phyloP scores from a whole-genome alignment of 139 green algal species.

The Nannochloris sp. region DNA sequence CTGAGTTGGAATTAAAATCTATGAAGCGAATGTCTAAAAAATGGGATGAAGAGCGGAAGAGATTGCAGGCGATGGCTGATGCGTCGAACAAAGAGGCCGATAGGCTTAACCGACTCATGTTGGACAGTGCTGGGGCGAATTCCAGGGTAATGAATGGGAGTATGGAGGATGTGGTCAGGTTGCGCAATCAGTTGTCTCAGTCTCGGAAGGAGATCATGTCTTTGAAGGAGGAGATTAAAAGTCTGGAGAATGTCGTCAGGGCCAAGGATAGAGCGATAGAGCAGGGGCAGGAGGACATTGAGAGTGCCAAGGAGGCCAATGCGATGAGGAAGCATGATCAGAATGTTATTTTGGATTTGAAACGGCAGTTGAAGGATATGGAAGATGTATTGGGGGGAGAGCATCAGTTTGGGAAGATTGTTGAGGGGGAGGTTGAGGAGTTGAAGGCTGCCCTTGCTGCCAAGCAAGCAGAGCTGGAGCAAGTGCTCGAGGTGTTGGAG shows the following conservation, averaged over 20 bases:
- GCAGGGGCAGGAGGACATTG: slow-evolving; percentile 3
- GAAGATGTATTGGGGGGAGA: slow-evolving; percentile 7
- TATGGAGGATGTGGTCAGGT: slow-evolving; percentile 3
- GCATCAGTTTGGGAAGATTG: slow-evolving; percentile 8
- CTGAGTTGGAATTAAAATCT: background rate
- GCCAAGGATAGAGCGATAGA: slow-evolving; percentile 32
- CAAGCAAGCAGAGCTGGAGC: slow-evolving; percentile 5
- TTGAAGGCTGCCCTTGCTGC: slow-evolving; percentile 5
- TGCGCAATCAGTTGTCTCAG: slow-evolving; percentile 2
- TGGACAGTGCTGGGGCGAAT: background rate
- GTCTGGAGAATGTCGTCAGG: slow-evolving; percentile 3
- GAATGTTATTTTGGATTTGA: slow-evolving; percentile 29
- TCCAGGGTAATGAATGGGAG: background rate
- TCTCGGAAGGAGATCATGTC: slow-evolving; percentile 3
- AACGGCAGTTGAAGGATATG: slow-evolving; percentile 17
- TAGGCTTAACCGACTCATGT: slow-evolving; percentile 5
- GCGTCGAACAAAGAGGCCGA: slow-evolving; percentile 10
- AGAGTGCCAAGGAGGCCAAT: slow-evolving; percentile 7
- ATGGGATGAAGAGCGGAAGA: slow-evolving; percentile 1
- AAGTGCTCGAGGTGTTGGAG: background rate
- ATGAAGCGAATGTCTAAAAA: background rate
- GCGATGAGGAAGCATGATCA: slow-evolving; percentile 4
- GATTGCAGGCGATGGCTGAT: background rate
- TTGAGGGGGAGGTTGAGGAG: slow-evolving; percentile 1
- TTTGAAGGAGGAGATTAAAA: slow-evolving; percentile 29